These are phyloP conservation scores for Alnus glutinosa DNA, from an alignment of 306 rosid species.

Conservation along the genomic window DNA sequence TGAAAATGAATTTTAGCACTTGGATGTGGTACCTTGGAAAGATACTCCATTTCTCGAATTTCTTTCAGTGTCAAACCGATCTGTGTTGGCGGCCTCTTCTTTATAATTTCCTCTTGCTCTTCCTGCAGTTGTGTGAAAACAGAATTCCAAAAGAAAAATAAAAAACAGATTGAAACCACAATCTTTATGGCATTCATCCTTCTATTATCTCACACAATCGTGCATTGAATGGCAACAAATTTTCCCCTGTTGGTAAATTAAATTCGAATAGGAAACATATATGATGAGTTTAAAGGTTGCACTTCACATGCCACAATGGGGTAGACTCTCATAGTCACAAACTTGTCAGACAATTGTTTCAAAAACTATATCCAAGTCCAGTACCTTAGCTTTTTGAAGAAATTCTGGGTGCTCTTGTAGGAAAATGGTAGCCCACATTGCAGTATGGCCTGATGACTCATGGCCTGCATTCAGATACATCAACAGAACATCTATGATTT, in stretches of 20 bases:
- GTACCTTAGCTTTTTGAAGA: conserved; percentile 74
- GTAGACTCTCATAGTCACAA: too few relatives aligned
- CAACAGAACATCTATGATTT: conserved; percentile 69
- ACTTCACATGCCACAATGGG: too few relatives aligned
- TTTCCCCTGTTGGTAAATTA: not conserved
- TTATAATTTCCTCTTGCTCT: conserved; percentile 73
- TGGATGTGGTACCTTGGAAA: conserved; percentile 52
- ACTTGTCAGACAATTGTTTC: too few relatives aligned
- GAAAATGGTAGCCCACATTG: conserved; percentile 75
- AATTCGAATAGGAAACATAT: not conserved
- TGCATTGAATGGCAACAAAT: not conserved
- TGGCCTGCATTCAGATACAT: conserved; percentile 98
- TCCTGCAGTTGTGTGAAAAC: conserved; percentile 34
- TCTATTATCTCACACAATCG: not conserved
- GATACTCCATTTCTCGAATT: conserved; percentile 72
- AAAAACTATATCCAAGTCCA: not conserved
- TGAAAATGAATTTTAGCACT: not conserved
- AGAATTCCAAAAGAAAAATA: not conserved
- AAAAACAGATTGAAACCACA: not conserved
- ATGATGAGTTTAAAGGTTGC: too few relatives aligned
- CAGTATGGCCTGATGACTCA: conserved; percentile 89
- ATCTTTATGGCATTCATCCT: not conserved
- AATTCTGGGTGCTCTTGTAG: conserved; percentile 61
- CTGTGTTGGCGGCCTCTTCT: conserved; percentile 64
- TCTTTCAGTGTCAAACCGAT: conserved; percentile 65